Conservation (phyloP, 1,284 basidiomycete species). For the Sporisorium sorghi region DNA sequence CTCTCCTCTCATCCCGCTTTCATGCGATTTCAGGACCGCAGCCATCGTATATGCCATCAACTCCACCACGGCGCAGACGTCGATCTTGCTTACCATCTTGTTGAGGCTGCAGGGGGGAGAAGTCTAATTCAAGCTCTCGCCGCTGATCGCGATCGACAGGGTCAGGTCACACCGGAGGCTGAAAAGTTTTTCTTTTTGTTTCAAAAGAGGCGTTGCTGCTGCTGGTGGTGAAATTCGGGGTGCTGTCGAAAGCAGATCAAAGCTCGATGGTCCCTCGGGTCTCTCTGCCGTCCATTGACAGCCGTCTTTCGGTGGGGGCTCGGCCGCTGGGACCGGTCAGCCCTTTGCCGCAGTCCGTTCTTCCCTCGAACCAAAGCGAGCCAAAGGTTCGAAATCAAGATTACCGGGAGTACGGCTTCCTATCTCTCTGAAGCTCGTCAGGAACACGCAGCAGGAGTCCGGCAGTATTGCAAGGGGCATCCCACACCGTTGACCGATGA, state of each 20-base stretch:
- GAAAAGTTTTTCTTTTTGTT: too few relatives aligned
- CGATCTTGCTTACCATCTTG: background rate
- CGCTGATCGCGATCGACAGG: slow-evolving; percentile 13
- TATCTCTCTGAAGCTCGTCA: background rate
- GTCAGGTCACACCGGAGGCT: too few relatives aligned
- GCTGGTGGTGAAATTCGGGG: slow-evolving; percentile 18
- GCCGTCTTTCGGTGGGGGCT: slow-evolving; percentile 18
- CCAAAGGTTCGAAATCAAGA: background rate
- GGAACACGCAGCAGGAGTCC: background rate
- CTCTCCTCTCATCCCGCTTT: background rate
- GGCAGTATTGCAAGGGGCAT: too few relatives aligned
- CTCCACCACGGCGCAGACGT: too few relatives aligned
- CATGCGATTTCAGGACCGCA: background rate
- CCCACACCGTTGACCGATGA: background rate
- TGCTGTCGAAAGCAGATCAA: slow-evolving; percentile 8
- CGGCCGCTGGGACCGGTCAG: slow-evolving; percentile 14
- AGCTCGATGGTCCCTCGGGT: slow-evolving; percentile 4
- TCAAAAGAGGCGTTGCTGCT: background rate
- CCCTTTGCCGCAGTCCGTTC: background rate
- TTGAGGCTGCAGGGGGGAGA: background rate
- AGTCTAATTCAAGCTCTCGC: background rate
- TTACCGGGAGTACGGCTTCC: too few relatives aligned
- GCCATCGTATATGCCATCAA: too few relatives aligned
- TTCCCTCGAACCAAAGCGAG: background rate
- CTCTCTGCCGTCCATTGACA: slow-evolving; percentile 3